Evolutionary conservation across 371 early-diverging fungal species (phyloP), one percentile per base, ranked within the genome.

Genomic region (Nematocida homosporus): DNA sequence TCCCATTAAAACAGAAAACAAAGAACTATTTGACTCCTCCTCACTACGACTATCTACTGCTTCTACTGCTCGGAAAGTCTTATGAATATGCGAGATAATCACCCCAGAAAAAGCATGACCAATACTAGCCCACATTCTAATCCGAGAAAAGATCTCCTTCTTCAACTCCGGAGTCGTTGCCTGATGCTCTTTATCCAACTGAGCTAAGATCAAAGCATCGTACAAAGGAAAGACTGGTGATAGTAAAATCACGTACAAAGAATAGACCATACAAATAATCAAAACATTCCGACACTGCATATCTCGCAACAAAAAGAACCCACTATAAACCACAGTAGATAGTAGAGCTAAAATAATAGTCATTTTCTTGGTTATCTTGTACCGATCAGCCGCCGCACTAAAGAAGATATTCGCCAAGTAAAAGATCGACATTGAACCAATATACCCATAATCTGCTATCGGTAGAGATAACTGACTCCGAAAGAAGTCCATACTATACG

Each of bases 121-220:
- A 61, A 72, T 57, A 16, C 53, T 52, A 20, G 75, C 75, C 75
- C 75, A 72, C 57, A 72, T 67, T 61, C 75, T 59, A 10, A 72
- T 59, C 0, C 75, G 6, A 4, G 75, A 68, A 51, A 72, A 72
- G 35, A 72, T 61, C 38, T 72, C 50, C 40, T 72, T 72, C 47
- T 53, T 72, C 63, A 61, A 60, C 10, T 2, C 5, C 16, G 16
- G 8, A 16, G 77, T 34, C 53, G 37, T 38, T 30, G 51, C 60
- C 6, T 0, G 27, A 54, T 72, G 59, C 61, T 60, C 38, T 34
- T 59, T 72, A 10, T 8, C 20, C 3, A 72, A 4, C n/a, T 72
- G 34, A 25, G 35, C 10, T 34, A 72, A 10, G 16, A 72, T 59
- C 25, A 72, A 64, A 16, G 63, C 75, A 52, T 72, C 75, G 40